These are phyloP conservation scores for Podospora pseudoanserina DNA, from an alignment of 495 filamentous ascomycete genomes.

Conservation along the genomic window DNA sequence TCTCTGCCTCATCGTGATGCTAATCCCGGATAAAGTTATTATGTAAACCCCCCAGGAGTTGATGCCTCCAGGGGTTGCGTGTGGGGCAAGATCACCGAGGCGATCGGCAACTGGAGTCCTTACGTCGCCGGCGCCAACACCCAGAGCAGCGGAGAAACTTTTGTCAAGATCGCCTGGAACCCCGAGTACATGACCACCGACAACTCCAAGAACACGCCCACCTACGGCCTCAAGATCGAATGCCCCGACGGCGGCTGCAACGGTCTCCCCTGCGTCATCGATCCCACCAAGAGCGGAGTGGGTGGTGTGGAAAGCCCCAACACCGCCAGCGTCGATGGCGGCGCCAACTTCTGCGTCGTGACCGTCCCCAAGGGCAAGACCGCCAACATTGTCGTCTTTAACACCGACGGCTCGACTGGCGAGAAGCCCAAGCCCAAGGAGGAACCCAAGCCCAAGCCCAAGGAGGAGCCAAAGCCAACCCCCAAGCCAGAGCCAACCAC, in stretches of 20 bases:
- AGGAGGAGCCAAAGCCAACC: slow-evolving; percentile 2
- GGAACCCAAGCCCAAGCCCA: too few species aligned
- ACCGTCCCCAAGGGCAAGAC: slow-evolving; percentile 65
- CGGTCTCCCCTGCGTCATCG: slow-evolving; percentile 70
- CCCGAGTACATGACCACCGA: slow-evolving; percentile 62
- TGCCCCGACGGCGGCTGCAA: slow-evolving; percentile 66
- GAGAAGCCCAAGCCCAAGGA: background rate
- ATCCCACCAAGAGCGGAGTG: slow-evolving; percentile 54
- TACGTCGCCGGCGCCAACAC: slow-evolving; percentile 79
- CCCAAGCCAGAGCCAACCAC: background rate
- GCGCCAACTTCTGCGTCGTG: slow-evolving; percentile 73
- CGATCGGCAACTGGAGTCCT: slow-evolving; percentile 75
- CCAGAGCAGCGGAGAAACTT: slow-evolving; percentile 60
- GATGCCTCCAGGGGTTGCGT: slow-evolving; percentile 58
- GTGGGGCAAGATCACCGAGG: slow-evolving; percentile 63
- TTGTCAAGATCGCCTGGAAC: slow-evolving; percentile 76
- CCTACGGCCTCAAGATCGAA: slow-evolving; percentile 67
- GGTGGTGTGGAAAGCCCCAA: slow-evolving; percentile 58
- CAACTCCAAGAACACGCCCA: slow-evolving; percentile 57
- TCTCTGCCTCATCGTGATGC: background rate
- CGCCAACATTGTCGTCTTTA: slow-evolving; percentile 65
- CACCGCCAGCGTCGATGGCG: slow-evolving; percentile 59
- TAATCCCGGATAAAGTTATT: slow-evolving; percentile 52
- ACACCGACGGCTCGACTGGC: slow-evolving; percentile 37
- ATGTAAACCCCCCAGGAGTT: slow-evolving; percentile 74